Evolutionary conservation across 2,329 filamentous ascomycete species (phyloP), one percentile per base, ranked within the genome.

Genomic region (Setomelanomma holmii): DNA sequence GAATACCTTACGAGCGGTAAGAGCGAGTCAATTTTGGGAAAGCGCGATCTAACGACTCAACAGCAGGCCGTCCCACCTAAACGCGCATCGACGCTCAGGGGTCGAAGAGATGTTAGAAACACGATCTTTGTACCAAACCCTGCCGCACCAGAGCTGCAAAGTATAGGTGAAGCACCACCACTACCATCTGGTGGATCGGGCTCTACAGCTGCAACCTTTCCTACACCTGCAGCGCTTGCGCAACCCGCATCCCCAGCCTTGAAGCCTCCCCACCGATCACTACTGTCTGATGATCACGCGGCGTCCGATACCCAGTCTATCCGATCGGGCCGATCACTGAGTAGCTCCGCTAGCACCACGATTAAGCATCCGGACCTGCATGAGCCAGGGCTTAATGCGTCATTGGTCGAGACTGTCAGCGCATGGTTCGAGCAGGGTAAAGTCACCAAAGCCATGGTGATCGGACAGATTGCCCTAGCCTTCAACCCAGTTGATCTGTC

Each of bases 401-500:
- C 93, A 12, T 84, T 98, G 49, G 89, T 98, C 44, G 95, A 99
- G 74, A 95, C 89, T 0, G 86, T 98, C n/a, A 95, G 87, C 55
- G 90, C 90, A 12, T 86, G 86, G 46, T 96, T 97, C 69, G 88
- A 93, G 50, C 84, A 88, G 27, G 90, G 90, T 7, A 80, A 80
- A 11, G 77, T 93, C 10, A 89, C 85, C 58, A 87, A 86, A 42
- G 86, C 88, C 12, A 89, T 88, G 52, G 85, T 97, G 19, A 86
- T 88, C 39, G 95, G 95, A 51, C 93, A 99, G 76, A 86, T 99
- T 61, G 95, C 93, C 3, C 85, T 99, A 60, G 86, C 88, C 19
- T 93, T 93, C 73, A 95, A 95, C 49, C 77, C 82, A 14, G 73
- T 83, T 16, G 78, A 81, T 46, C 76, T 82, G 34, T 61, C 68